Evolutionary conservation across 1,139 yeast genomes (phyloP).

Genomic region (Yarrowia galli): DNA sequence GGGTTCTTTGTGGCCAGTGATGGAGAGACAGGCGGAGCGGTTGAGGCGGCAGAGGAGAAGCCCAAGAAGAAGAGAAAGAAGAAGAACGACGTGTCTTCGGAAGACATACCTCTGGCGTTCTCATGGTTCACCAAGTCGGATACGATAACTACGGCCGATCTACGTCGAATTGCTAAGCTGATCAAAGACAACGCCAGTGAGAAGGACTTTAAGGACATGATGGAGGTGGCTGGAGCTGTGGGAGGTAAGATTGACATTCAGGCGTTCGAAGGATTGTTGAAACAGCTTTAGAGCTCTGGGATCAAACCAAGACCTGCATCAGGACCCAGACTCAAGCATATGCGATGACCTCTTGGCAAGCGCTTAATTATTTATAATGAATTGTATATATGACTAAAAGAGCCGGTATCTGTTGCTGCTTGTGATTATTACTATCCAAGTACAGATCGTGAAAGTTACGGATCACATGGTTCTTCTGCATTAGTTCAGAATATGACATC

Average conservation of each 20-base stretch:
- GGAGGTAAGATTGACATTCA: slow-evolving; percentile 17
- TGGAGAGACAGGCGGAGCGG: slow-evolving; percentile 12
- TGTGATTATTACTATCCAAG: neutral
- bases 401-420: too few species aligned
- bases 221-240: slow-evolving; percentile 44
- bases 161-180: slow-evolving; percentile 45
- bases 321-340: neutral
- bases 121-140: slow-evolving; percentile 45
- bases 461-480: too few species aligned
- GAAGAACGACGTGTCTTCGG: neutral
- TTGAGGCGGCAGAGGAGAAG: neutral
- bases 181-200: slow-evolving; percentile 48
- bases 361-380: neutral
- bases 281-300: neutral
- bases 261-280: slow-evolving; percentile 6
- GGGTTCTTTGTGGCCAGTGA: slow-evolving; percentile 23
- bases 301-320: too few species aligned
- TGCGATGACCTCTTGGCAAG: slow-evolving; percentile 18
- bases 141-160: slow-evolving; percentile 45
- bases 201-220: slow-evolving; percentile 50
- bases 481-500: too few species aligned
- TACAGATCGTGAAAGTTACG: neutral
- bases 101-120: slow-evolving; percentile 43
- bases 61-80: slow-evolving; percentile 4
- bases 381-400: too few species aligned